Evolutionary conservation across 1,284 basidiomycete genomes (phyloP).

Genomic region (Erythrobasidium hasegawianum): DNA sequence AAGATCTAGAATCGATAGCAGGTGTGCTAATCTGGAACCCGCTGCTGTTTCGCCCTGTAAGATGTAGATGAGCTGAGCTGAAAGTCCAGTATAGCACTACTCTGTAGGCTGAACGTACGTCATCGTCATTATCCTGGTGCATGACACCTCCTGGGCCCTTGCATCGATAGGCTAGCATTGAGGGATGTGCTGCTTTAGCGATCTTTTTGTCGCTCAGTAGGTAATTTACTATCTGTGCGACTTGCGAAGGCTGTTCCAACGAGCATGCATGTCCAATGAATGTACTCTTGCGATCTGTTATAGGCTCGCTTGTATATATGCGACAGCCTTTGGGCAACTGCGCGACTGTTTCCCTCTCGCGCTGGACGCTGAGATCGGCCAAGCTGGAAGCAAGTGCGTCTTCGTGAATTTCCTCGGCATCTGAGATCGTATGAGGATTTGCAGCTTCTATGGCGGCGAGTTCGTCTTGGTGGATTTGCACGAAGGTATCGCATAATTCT

Average conservation of each 20-base stretch:
- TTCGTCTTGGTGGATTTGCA: slow-evolving; percentile 28
- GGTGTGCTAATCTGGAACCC: slow-evolving; percentile 48
- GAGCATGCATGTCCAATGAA: slow-evolving; percentile 48
- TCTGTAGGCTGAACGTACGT: slow-evolving; percentile 34
- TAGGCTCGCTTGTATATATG: slow-evolving; percentile 38
- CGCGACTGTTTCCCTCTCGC: neutral
- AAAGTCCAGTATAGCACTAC: neutral
- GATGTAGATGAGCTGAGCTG: neutral
- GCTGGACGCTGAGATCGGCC: neutral
- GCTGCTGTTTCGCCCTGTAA: slow-evolving; percentile 48
- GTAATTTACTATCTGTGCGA: slow-evolving; percentile 29
- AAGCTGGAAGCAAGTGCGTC: neutral
- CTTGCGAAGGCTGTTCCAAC: slow-evolving; percentile 44
- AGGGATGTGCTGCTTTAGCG: slow-evolving; percentile 45
- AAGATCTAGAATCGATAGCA: slow-evolving; percentile 42
- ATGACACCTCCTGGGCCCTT: slow-evolving; percentile 40
- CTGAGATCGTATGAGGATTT: slow-evolving; percentile 16
- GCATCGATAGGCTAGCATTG: slow-evolving; percentile 49
- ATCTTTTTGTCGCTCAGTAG: slow-evolving; percentile 35
- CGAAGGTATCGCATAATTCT: slow-evolving; percentile 45
- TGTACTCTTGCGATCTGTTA: slow-evolving; percentile 48
- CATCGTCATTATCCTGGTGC: slow-evolving; percentile 43
- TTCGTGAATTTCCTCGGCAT: slow-evolving; percentile 12
- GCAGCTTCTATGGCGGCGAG: slow-evolving; percentile 31
- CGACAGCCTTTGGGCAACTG: slow-evolving; percentile 17